Evolutionary conservation across 306 rosid species (phyloP), one percentile per base, ranked within the genome.

Genomic region (Hylodesmum podocarpum): DNA sequence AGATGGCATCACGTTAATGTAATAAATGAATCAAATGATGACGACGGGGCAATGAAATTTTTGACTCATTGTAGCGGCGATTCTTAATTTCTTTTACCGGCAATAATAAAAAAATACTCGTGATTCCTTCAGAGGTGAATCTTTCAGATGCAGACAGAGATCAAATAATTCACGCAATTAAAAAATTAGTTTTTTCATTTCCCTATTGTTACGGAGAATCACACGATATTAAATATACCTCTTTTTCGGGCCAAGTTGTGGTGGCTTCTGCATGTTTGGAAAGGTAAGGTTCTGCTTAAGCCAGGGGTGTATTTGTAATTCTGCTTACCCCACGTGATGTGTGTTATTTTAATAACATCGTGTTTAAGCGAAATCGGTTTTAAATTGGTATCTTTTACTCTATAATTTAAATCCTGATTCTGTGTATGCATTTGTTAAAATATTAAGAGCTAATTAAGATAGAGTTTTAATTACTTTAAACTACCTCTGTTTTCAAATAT

Each of bases 121-220:
- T 7, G 85, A 82, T 82, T 81, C 82, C 28, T 41, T 64, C 55
- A 7, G 4, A 70, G 51, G 70, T 81, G 85, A 82, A 82, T 76
- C 85, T 82, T 70, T 63, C 21, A 64, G 24, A 82, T 51, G 31
- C 59, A 5, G 39, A 64, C 75, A 61, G 5, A 14, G 71, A 46
- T 19, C 44, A 36, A 8, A 41, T 54, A 77, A 28, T 66, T 77
- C 27, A 66, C 2, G 14, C 33, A 36, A 22, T 44, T 10, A 76
- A 49, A 2, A 21, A 46, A 46, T 16, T 27, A 28, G 1, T 13
- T 19, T 3, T 3, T 25, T 40, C n/a, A n/a, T n/a, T 18, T 29
- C 33, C 47, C 46, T 18, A 14, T 25, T 65, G 29, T 51, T 10
- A 24, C 44, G 73, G 54, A 58, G 70, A 61, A 64, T 22, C 41